Base-by-base conservation (phyloP, 371 early-diverging fungal species). In the Blastocladiella emersonii region DNA sequence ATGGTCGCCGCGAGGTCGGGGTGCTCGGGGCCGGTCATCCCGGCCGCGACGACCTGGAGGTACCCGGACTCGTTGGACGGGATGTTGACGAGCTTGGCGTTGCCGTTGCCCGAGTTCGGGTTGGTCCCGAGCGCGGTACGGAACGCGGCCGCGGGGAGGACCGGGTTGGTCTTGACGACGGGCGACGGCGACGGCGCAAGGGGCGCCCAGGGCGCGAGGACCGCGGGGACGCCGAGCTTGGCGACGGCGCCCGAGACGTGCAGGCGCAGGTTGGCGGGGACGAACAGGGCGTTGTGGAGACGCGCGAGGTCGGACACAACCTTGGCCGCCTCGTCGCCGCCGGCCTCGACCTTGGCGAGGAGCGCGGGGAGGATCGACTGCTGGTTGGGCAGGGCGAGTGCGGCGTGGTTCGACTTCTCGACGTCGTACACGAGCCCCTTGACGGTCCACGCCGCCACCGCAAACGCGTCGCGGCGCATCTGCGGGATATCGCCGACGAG, bases 201-300 rank as follows among this genome's bases (percentile, higher is more conserved):
- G 32, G 56, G 34, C 41, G 12, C 35, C 34, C 41, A 32, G 44
- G 57, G 25, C 21, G 21, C 30, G 36, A 60, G 69, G 0, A 73
- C 72, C 60, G 77, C 74, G 34, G 84, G 84, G 1, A 66, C 55
- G 34, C 70, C 62, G 2, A 83, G 68, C 44, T 74, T 76, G 53
- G 81, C 62, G 48, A 85, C 77, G 66, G 84, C 69, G 60, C 84
- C 82, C 25, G 74, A 73, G 25, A 85, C 80, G 68, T 85, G 84
- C 27, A 85, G 67, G 45, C 81, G 76, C 55, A 82, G 70, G 63
- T 84, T 83, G 57, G 76, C 68, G 10, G 85, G 81, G 17, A 68
- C 63, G 43, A 78, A 77, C 60, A 85, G 82, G 80, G 59, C 59
- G 21, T 19, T 39, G 37, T 17, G 64, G n/a, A 56, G 63, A 19